Conservation (phyloP, 116 monocot genomes). For the Trichopus zeylanicus region DNA sequence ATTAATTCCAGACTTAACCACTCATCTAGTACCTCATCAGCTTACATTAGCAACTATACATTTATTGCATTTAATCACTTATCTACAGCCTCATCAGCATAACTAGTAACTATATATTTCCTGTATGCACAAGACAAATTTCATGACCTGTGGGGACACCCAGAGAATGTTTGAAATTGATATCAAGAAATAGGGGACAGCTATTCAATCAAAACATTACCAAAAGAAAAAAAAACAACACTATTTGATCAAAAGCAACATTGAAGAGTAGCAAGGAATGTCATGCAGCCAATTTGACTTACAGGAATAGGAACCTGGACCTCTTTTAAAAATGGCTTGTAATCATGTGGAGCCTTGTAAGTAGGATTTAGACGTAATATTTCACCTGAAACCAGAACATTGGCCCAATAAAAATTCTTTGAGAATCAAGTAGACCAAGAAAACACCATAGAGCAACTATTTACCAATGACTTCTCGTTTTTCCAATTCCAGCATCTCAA, state of each 20-base stretch:
- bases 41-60: no score
- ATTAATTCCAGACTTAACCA: no score
- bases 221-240: no score
- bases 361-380: constrained; percentile 72
- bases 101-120: no score
- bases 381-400: constrained; percentile 54
- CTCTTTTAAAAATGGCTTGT: constrained; percentile 91
- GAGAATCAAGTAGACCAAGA: not conserved
- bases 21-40: no score
- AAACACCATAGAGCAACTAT: not conserved
- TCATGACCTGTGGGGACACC: no score
- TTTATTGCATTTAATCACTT: no score
- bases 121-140: no score
- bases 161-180: no score
- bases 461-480: constrained; percentile 84
- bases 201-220: no score
- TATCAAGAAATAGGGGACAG: no score
- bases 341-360: constrained; percentile 83
- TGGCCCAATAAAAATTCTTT: not conserved
- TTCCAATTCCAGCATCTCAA: constrained; percentile 66
- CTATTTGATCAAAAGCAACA: not conserved
- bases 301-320: constrained; percentile 85
- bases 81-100: no score
- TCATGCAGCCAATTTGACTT: constrained; percentile 19
- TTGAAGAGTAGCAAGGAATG: not conserved